Percentiles rank a stretch among this genome's conserved stretches.
Evolutionary conservation across 2,329 filamentous ascomycete genomes (phyloP).

Genomic region (Colletotrichum tanaceti): DNA sequence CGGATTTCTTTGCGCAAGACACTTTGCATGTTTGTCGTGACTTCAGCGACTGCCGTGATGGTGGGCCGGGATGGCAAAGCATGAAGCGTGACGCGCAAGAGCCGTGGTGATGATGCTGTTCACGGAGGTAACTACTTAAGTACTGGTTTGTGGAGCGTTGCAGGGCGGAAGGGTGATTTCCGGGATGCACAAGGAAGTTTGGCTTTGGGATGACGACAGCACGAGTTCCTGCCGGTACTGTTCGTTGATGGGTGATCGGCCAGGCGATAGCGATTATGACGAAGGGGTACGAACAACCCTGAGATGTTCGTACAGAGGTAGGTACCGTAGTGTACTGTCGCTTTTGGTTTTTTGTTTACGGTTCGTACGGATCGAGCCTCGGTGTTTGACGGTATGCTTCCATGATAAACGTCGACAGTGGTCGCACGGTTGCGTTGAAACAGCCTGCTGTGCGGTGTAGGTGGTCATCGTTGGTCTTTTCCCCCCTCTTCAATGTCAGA

Average conservation of each 20-base stretch:
- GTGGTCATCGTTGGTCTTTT: background rate
- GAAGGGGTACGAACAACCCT: constrained; percentile 19
- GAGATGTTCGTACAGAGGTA: too few relatives aligned
- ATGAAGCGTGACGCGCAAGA: background rate
- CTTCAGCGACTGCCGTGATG: background rate
- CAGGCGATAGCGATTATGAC: constrained; percentile 11
- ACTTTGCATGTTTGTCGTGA: background rate
- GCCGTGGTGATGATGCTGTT: constrained; percentile 24
- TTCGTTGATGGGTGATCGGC: constrained; percentile 15
- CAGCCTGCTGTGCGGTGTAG: constrained; percentile 5
- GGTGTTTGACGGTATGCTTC: constrained; percentile 2
- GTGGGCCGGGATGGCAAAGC: constrained; percentile 1
- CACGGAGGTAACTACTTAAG: constrained; percentile 13
- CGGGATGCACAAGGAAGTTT: constrained; percentile 22
- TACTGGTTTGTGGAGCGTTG: constrained; percentile 21
- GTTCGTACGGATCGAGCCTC: constrained; percentile 25
- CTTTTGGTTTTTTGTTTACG: constrained; percentile 15
- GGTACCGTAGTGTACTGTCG: too few relatives aligned
- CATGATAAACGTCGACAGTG: constrained; percentile 4
- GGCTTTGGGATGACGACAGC: constrained; percentile 23
- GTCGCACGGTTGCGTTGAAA: constrained; percentile 37
- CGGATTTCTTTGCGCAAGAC: constrained; percentile 3
- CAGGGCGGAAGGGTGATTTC: constrained; percentile 15
- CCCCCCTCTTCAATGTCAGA: background rate
- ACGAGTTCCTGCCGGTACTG: background rate